Conservation (phyloP, 106 monocot species). For the Phalaenopsis equestris region DNA sequence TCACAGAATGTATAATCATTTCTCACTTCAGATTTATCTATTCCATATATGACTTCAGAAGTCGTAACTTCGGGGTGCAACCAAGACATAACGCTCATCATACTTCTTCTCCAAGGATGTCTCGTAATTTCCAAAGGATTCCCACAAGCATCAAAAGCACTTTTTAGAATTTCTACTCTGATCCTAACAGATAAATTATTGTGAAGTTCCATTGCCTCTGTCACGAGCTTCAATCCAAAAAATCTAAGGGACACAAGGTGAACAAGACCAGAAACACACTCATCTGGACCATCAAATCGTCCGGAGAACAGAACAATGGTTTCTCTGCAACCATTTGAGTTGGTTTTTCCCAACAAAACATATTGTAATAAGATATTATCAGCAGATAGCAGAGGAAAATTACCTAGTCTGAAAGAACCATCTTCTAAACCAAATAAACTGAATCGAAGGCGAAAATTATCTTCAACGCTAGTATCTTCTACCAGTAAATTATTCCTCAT, state of each 20-base stretch:
- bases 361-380: slow-evolving; percentile 55
- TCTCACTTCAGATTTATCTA: slow-evolving; percentile 6
- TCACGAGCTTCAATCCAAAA: slow-evolving; percentile 41
- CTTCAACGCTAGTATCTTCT: slow-evolving; percentile 18
- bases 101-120: slow-evolving; percentile 85
- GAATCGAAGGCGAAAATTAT: slow-evolving; percentile 42
- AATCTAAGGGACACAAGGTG: slow-evolving; percentile 65
- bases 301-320: slow-evolving; percentile 47
- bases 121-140: slow-evolving; percentile 60
- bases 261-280: slow-evolving; percentile 69
- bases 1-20: slow-evolving; percentile 2
- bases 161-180: slow-evolving; percentile 63
- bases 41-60: slow-evolving; percentile 62
- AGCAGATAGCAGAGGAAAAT: slow-evolving; percentile 57
- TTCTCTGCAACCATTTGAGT: slow-evolving; percentile 15
- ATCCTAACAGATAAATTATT: slow-evolving; percentile 38
- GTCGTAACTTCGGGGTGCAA: slow-evolving; percentile 75
- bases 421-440: slow-evolving; percentile 38
- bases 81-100: slow-evolving; percentile 86
- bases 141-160: slow-evolving; percentile 55
- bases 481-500: slow-evolving; percentile 15
- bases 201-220: slow-evolving; percentile 17
- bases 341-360: slow-evolving; percentile 14
- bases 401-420: slow-evolving; percentile 61
- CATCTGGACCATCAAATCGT: slow-evolving; percentile 77